Evolutionary conservation across 192 early-diverging fungal genomes (phyloP).

Genomic region (Dissophora globulifera): DNA sequence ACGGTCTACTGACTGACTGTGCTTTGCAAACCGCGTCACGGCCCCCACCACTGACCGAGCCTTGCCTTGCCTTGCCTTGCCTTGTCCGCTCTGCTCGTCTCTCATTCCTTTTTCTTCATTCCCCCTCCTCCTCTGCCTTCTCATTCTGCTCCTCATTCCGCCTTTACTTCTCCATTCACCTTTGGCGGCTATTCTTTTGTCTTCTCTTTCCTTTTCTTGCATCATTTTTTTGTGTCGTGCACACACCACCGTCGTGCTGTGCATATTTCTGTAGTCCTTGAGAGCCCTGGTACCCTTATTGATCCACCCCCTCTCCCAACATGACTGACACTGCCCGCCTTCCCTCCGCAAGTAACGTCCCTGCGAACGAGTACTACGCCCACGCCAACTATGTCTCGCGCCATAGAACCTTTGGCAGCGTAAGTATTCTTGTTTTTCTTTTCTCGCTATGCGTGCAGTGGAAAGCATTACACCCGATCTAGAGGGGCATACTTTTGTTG

Average conservation of each 20-base stretch:
- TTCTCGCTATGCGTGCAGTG: too few species aligned
- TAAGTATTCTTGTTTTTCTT: conserved; percentile 10
- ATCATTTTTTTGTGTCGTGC: neutral
- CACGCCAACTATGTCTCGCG: conserved; percentile 38
- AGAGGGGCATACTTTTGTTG: too few species aligned
- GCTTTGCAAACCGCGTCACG: too few species aligned
- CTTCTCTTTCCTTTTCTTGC: neutral
- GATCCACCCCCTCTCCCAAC: too few species aligned
- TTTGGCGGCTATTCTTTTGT: neutral
- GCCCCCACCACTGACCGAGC: too few species aligned
- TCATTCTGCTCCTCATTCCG: neutral
- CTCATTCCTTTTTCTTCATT: neutral
- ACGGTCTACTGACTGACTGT: too few species aligned
- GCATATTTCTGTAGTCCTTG: neutral
- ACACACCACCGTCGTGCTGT: neutral
- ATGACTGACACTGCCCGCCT: conserved; percentile 8
- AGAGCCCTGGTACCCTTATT: too few species aligned
- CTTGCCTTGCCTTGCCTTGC: too few species aligned
- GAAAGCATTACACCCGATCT: too few species aligned
- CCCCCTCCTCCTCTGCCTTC: neutral
- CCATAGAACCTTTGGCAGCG: conserved; percentile 25
- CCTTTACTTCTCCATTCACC: neutral
- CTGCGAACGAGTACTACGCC: conserved; percentile 44
- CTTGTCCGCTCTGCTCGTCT: too few species aligned
- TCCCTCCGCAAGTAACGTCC: conserved; percentile 5